Evolutionary conservation across 495 filamentous ascomycete species (phyloP).

Genomic region (Penicillium nucicola): DNA sequence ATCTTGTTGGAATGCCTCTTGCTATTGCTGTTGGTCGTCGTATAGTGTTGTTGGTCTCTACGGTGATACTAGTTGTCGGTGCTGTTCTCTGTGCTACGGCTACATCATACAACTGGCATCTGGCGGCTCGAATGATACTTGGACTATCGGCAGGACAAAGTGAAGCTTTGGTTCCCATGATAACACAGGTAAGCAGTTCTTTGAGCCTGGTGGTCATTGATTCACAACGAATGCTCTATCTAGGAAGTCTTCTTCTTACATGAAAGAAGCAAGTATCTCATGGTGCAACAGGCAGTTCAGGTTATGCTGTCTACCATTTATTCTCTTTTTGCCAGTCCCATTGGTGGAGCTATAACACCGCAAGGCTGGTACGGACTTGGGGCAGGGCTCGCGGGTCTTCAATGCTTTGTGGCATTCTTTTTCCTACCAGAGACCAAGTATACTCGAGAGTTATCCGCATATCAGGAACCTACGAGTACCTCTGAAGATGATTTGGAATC

Average conservation of each 20-base stretch:
- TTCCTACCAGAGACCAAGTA: constrained; percentile 69
- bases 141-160: constrained; percentile 32
- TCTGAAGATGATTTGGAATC: neutral
- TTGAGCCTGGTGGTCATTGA: neutral
- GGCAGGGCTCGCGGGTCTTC: constrained; percentile 20
- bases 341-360: constrained; percentile 31
- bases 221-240: neutral
- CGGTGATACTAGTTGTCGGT: constrained; percentile 20
- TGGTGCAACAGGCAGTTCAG: constrained; percentile 30
- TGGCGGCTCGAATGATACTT: constrained; percentile 27
- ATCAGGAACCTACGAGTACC: constrained; percentile 13
- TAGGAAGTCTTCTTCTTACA: constrained; percentile 38
- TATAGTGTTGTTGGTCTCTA: constrained; percentile 30
- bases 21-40: constrained; percentile 39
- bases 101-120: constrained; percentile 24
- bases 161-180: constrained; percentile 36
- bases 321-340: constrained; percentile 31
- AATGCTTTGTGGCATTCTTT: constrained; percentile 60
- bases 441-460: constrained; percentile 17
- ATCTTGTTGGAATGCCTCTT: constrained; percentile 40
- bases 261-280: constrained; percentile 31
- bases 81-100: constrained; percentile 20
- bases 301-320: constrained; percentile 25
- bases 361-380: constrained; percentile 38
- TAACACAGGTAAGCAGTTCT: constrained; percentile 24